Base-by-base conservation (phyloP, 2,329 filamentous ascomycete species). In the Trichoderma sp. region DNA sequence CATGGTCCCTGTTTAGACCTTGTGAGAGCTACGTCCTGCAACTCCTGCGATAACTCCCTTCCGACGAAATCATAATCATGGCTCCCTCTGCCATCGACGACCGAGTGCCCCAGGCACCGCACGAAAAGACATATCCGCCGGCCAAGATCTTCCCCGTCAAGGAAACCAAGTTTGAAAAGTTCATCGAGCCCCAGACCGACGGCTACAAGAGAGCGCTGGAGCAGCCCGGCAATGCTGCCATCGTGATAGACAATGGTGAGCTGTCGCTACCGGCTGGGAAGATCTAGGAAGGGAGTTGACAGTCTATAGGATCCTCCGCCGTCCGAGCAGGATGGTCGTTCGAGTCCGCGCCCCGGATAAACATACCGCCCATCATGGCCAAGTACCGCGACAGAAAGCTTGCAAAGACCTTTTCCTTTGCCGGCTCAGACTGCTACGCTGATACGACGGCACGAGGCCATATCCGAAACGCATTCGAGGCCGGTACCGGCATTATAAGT, bases 281-380 rank as follows among this genome's bases (percentile, higher is more conserved):
- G 57, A 30, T 9, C n/a, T 15, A 24, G 8, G 11, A 18, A n/a
- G 6, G n/a, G 34, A 7, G 43, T 73, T 80, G 72, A 78, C 74
- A 43, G 30, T 70, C 51, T 68, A 47, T 64, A 97, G 95, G 96
- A 76, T 96, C 95, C 28, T 97, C 93, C 68, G 86, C 91, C 36
- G 90, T 98, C 73, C 94, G 97, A 82, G 95, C 95, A 68, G 96
- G 96, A 75, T 99, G 95, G 95, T 97, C 95, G 8, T 97, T 97
- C 79, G 95, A 98, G 78, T 85, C 90, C 74, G 85, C 86, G n/a
- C 96, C 96, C 1, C 90, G 93, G 74, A 86, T 98, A 71, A 88
- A 88, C 73, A 87, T 97, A 47, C 93, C 95, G 1, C 95, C 96
- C 14, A 92, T 98, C 75, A 97, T 97, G 90, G 92, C 96, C 74